These are phyloP conservation scores for Tetratostichococcus sp. DNA, from an alignment of 139 green algal genomes.

Conservation along the genomic window DNA sequence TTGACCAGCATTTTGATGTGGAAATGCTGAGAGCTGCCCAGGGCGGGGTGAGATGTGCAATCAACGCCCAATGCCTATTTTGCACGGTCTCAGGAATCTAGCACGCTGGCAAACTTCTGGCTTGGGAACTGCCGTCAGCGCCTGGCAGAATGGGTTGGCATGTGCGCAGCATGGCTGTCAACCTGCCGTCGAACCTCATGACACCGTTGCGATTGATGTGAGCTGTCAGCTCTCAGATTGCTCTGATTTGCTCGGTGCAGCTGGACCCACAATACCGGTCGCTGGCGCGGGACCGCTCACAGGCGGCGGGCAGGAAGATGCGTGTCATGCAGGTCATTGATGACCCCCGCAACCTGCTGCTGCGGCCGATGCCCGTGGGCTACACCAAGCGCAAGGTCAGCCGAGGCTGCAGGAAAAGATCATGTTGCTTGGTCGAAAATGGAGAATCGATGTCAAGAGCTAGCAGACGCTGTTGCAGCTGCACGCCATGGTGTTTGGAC, in stretches of 20 bases:
- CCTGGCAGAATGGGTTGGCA: neutral
- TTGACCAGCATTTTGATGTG: slow-evolving; percentile 6
- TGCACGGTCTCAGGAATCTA: too few species aligned
- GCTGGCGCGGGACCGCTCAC: neutral
- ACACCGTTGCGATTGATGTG: neutral
- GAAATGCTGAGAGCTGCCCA: neutral
- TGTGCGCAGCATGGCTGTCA: neutral
- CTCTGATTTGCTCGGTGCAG: neutral
- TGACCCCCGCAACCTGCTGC: slow-evolving; percentile 1
- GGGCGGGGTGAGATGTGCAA: neutral
- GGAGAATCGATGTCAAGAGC: too few species aligned
- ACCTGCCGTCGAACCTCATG: neutral
- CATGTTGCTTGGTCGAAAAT: too few species aligned
- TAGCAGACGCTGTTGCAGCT: too few species aligned
- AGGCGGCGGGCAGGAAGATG: slow-evolving; percentile 3
- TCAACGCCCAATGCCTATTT: too few species aligned
- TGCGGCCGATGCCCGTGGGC: neutral
- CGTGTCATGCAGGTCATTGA: slow-evolving; percentile 4
- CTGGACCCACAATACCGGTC: slow-evolving; percentile 4
- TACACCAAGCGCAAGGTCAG: slow-evolving; percentile 2
- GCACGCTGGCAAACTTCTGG: neutral
- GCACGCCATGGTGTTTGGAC: too few species aligned
- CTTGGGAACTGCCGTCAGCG: neutral
- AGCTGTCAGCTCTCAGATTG: too few species aligned
- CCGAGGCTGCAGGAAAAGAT: too few species aligned